These are phyloP conservation scores for Beverwykella pulmonaria DNA, from an alignment of 495 filamentous ascomycete genomes.

Conservation along the genomic window DNA sequence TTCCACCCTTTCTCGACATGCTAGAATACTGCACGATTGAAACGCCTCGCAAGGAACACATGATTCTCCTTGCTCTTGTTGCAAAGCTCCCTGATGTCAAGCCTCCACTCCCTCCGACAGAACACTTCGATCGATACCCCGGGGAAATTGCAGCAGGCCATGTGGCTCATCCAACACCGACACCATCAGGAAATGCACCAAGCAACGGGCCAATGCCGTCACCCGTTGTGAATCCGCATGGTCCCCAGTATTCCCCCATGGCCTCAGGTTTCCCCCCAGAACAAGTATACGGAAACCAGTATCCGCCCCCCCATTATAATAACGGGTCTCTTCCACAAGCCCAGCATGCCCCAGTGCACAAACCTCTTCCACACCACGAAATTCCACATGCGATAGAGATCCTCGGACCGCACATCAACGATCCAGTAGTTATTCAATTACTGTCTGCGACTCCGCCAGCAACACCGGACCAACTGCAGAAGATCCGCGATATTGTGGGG, in stretches of 20 bases:
- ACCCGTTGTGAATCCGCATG: constrained; percentile 19
- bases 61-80: constrained; percentile 77
- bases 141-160: constrained; percentile 10
- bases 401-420: constrained; percentile 37
- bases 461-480: constrained; percentile 32
- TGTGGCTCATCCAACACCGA: constrained; percentile 2
- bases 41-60: constrained; percentile 62
- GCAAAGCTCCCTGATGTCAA: constrained; percentile 56
- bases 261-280: background rate
- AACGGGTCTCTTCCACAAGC: constrained; percentile 10
- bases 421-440: constrained; percentile 36
- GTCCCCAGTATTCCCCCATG: constrained; percentile 20
- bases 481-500: constrained; percentile 42
- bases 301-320: constrained; percentile 5
- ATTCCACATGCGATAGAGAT: constrained; percentile 36
- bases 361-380: constrained; percentile 2
- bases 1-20: constrained; percentile 71
- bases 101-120: constrained; percentile 50
- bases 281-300: constrained; percentile 24
- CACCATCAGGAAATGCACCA: background rate
- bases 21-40: constrained; percentile 74
- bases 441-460: constrained; percentile 35
- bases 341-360: background rate
- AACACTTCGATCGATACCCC: constrained; percentile 27
- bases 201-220: constrained; percentile 20